A percentile compares a stretch with the other conserved stretches of the same genome.
Conservation (phyloP, 2,329 filamentous ascomycete species). For the Ustulina deusta region DNA sequence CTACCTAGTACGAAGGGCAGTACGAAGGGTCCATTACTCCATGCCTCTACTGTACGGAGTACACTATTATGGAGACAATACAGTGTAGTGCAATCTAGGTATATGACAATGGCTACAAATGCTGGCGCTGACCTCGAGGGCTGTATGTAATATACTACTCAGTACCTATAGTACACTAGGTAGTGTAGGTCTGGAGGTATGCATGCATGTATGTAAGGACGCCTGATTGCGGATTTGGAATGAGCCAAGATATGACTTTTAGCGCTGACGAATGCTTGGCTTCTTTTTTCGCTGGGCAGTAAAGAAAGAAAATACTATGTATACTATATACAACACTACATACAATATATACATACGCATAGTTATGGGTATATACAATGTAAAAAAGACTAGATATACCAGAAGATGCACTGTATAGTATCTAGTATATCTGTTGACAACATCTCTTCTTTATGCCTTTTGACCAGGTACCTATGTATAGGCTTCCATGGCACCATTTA, state of each 20-base stretch:
- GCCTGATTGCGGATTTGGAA: slow-evolving; percentile 36
- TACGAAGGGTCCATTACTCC: too few species aligned
- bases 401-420: background rate
- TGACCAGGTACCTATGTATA: background rate
- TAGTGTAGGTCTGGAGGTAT: background rate
- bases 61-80: background rate
- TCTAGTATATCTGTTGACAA: too few species aligned
- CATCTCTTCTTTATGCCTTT: too few species aligned
- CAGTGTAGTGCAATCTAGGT: background rate
- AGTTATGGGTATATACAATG: background rate
- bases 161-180: too few species aligned
- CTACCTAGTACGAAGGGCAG: too few species aligned
- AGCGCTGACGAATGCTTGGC: slow-evolving; percentile 34
- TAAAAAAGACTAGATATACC: background rate
- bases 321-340: too few species aligned
- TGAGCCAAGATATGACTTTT: slow-evolving; percentile 31
- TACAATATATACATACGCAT: background rate
- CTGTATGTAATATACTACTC: too few species aligned
- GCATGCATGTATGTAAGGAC: background rate
- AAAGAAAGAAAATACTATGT: background rate
- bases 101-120: background rate
- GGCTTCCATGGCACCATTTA: background rate
- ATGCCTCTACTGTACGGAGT: too few species aligned
- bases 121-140: too few species aligned
- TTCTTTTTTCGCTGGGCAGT: background rate